Percentiles rank a stretch among this genome's conserved stretches.
phyloP scores from a whole-genome alignment of 805 yeast genomes.

The Zygotorulaspora chibaensis region DNA sequence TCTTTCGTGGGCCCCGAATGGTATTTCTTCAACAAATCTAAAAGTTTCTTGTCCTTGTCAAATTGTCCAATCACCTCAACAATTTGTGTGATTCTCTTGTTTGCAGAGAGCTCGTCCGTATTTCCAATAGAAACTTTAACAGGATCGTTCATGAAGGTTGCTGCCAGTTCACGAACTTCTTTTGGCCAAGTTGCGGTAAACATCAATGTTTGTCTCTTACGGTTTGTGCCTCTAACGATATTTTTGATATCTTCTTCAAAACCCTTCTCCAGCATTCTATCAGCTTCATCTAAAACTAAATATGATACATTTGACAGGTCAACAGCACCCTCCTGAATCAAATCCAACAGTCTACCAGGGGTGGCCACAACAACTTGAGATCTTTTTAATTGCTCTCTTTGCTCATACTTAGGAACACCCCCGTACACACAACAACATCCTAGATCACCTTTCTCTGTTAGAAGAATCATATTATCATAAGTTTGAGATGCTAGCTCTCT shows the following conservation, averaged over 20 bases:
- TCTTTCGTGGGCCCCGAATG: conserved; percentile 60
- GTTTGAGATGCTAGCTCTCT: conserved; percentile 96
- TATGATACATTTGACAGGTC: conserved; percentile 64
- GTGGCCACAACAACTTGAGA: conserved; percentile 90
- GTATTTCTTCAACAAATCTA: conserved; percentile 69
- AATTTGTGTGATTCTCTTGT: conserved; percentile 85
- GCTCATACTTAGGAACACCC: conserved; percentile 95
- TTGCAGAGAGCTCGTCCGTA: conserved; percentile 90
- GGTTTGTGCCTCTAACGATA: conserved; percentile 61
- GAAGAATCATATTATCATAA: conserved; percentile 67
- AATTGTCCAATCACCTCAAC: conserved; percentile 88
- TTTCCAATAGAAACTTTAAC: conserved; percentile 90
- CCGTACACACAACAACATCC: conserved; percentile 88
- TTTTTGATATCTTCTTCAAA: conserved; percentile 93
- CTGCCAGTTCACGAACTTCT: conserved; percentile 89
- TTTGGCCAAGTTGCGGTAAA: conserved; percentile 99
- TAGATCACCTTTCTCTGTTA: conserved; percentile 58
- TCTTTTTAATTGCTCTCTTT: conserved; percentile 59
- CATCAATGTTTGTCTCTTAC: conserved; percentile 85
- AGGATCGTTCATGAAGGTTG: conserved; percentile 77
- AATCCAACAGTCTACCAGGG: conserved; percentile 94
- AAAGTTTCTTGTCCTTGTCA: conserved; percentile 71
- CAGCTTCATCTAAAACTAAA: conserved; percentile 94
- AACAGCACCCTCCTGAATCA: conserved; percentile 82
- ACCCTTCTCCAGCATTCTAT: conserved; percentile 97